Base-by-base conservation (phyloP, 1,284 basidiomycete species). In the Singerocomus inundabilis region DNA sequence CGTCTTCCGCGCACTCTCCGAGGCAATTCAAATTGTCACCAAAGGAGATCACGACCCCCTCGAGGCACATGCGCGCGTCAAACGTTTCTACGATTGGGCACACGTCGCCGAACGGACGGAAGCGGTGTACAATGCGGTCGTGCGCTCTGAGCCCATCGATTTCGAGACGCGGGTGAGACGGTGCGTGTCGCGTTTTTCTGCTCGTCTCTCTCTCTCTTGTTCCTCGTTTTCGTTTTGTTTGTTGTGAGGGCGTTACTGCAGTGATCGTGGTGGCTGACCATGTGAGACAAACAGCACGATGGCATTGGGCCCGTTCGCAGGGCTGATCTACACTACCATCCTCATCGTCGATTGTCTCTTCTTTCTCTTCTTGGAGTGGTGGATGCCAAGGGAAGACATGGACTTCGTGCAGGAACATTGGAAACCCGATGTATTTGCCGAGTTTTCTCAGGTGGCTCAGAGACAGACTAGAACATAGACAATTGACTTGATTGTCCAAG, bases 31-130 rank as follows among this genome's bases (percentile, higher is more conserved):
- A 3, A 83, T 88, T 48, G 80, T 98, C 3, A 70, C 78, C 1
- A 67, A 72, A 1, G 87, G 89, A 0, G 70, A 74, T 41, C 93
- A 98, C 63, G 85, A 96, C 60, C 90, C 93, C 0, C 55, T 79
- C 7, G 68, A 67, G n/a, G 92, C 93, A 0, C 94, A 97, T 61
- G 78, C 81, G 16, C 82, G 84, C 38, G 79, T 98, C 44, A 81
- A 79, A 55, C 75, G 72, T 4, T 94, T 98, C 72, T 99, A 99
- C 68, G 82, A 85, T 47, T 99, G 96, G 96, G 70, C 71, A 0
- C 75, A 86, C n/a, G 84, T 98, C 12, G 80, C 93, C 0, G 74
- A 73, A 40, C 79, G 95, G 11, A 93, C 93, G 1, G 93, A 98
- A 62, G 68, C 63, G 0, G 94, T 99, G 0, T 99, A 99, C 63